A percentile compares a stretch with the other conserved stretches of the same genome.
phyloP scores from a whole-genome alignment of 208 protist genomes.

The Vickermania spadyakhi region DNA sequence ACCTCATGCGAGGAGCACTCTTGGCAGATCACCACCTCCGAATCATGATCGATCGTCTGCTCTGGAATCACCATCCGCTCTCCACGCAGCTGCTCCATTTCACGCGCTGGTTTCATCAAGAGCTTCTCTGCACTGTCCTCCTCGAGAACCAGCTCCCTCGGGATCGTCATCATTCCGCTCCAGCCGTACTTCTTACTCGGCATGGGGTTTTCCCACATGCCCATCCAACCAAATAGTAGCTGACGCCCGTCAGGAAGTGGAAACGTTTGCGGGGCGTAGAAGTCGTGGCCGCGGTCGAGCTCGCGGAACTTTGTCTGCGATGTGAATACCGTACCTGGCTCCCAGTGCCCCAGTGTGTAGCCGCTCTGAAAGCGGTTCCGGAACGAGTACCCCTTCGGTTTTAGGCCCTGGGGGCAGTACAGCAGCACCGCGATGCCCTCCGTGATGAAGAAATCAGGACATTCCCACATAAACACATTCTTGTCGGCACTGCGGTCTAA shows the following conservation, averaged over 20 bases:
- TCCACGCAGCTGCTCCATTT: slow-evolving; percentile 24
- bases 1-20: slow-evolving; percentile 33
- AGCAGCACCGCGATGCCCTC: slow-evolving; percentile 12
- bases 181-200: slow-evolving; percentile 24
- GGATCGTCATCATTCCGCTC: slow-evolving; percentile 27
- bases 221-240: slow-evolving; percentile 27
- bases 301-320: slow-evolving; percentile 17
- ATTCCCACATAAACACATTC: slow-evolving; percentile 54
- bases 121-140: slow-evolving; percentile 12
- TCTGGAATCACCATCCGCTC: slow-evolving; percentile 10
- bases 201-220: slow-evolving; percentile 34
- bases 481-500: slow-evolving; percentile 17
- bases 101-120: slow-evolving; percentile 17
- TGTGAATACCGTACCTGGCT: background rate
- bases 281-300: slow-evolving; percentile 30
- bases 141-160: slow-evolving; percentile 19
- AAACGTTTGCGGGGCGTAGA: slow-evolving; percentile 34
- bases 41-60: slow-evolving; percentile 14
- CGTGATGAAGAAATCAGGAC: slow-evolving; percentile 28
- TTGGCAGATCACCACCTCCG: slow-evolving; percentile 17
- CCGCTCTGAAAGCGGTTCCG: slow-evolving; percentile 37
- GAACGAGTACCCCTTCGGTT: slow-evolving; percentile 10
- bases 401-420: slow-evolving; percentile 33
- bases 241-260: slow-evolving; percentile 18
- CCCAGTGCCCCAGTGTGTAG: slow-evolving; percentile 13